Evolutionary conservation across 106 monocot species (phyloP), one percentile per base, ranked within the genome.

Genomic region (Apostasia shenzhenica): DNA sequence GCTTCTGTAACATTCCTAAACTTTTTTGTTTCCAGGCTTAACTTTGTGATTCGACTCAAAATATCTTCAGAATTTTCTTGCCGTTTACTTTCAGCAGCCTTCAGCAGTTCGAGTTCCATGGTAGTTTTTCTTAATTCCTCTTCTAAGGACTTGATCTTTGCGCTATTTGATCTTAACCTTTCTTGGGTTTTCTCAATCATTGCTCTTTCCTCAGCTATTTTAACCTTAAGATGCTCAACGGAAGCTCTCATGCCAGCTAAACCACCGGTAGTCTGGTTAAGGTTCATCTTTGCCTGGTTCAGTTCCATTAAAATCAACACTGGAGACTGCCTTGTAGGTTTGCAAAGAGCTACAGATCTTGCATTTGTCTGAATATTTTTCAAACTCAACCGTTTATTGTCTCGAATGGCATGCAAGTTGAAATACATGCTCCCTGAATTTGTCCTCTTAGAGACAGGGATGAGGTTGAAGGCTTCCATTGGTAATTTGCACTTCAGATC

Each of bases 251-350:
- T 67, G 12, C 68, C 70, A 68, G 73, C 47, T 10, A 86, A 45
- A 54, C 76, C 82, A 62, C 70, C 57, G 4, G 79, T 82, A 3
- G 72, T 77, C 54, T 70, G 77, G 43, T 69, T 85, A 48, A 92
- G 70, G 55, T 82, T 80, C 40, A 75, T 12, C 76, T 88, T 92
- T 55, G 91, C 91, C 72, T 81, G 82, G 64, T 88, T 79, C 46
- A 92, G 62, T 61, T 88, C 80, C 76, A 80, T 76, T 54, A 88
- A 75, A 38, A 88, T 92, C 14, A 62, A 72, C 6, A 53, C 55
- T 6, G 91, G 88, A 59, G 82, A 82, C 73, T 64, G 76, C 12
- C 66, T 82, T 41, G 46, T 41, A 26, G 14, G 52, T 9, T 50
- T n/a, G 50, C 8, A 71, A 43, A 26, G 57, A 12, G 51, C 9